phyloP scores from a whole-genome alignment of 768 basidiomycete genomes.

The Rhizopogon vulgaris region DNA sequence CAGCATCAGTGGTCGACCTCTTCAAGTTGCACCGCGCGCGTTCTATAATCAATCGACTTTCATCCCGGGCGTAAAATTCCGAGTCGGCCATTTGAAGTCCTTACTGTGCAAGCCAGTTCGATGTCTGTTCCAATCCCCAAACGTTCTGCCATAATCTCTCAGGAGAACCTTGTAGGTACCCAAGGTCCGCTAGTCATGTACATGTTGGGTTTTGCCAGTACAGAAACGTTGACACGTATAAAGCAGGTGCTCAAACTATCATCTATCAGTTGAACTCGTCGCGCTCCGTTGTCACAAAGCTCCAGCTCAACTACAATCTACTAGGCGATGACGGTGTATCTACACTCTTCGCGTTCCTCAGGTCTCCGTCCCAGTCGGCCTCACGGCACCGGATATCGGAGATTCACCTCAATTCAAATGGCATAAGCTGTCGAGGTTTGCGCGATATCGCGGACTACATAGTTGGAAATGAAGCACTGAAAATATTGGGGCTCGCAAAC shows the following conservation, averaged over 20 bases:
- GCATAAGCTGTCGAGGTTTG: slow-evolving; percentile 49
- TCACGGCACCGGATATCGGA: slow-evolving; percentile 42
- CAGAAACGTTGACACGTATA: not conserved
- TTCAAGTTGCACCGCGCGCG: no score
- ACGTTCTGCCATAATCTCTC: not conserved
- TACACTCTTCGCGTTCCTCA: slow-evolving; percentile 48
- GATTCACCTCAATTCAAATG: slow-evolving; percentile 50
- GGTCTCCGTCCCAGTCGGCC: slow-evolving; percentile 35
- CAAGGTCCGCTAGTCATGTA: not conserved
- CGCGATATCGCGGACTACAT: slow-evolving; percentile 47
- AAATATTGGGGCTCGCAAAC: slow-evolving; percentile 45
- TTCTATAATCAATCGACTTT: no score
- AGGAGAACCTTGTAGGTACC: not conserved
- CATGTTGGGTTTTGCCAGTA: not conserved
- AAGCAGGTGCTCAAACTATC: slow-evolving; percentile 46
- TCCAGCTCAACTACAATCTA: slow-evolving; percentile 50
- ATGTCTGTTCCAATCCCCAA: not conserved
- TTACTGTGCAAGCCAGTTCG: no score
- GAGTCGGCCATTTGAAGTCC: no score
- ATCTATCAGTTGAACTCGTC: slow-evolving; percentile 41
- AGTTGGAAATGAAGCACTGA: slow-evolving; percentile 37
- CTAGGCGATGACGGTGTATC: slow-evolving; percentile 53
- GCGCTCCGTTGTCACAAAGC: slow-evolving; percentile 36
- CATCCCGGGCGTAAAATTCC: no score
- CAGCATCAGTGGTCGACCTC: no score